A percentile compares a stretch with the other conserved stretches of the same genome.
phyloP scores from a whole-genome alignment of 1,284 basidiomycete species.

The Cryptococcus sp. region DNA sequence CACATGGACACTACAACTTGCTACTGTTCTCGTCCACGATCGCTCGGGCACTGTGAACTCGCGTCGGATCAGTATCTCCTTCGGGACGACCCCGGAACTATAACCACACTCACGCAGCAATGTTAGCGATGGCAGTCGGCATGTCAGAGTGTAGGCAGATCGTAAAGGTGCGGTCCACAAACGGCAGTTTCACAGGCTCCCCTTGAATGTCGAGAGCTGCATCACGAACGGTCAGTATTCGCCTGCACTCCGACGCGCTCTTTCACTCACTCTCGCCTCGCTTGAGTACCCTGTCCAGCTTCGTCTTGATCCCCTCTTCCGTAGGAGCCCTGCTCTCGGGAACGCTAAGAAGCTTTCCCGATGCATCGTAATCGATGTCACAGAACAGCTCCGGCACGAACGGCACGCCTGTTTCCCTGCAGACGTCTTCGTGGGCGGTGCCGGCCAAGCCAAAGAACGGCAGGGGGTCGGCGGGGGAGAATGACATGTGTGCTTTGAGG shows the following conservation, averaged over 20 bases:
- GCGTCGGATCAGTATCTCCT: not conserved
- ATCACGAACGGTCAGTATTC: not conserved
- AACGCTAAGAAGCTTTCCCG: not conserved
- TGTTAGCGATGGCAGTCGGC: slow-evolving; percentile 1
- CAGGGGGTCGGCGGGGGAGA: not conserved
- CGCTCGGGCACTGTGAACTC: not conserved
- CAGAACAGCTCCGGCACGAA: not conserved
- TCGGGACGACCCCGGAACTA: not conserved
- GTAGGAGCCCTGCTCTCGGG: not conserved
- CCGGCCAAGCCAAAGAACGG: slow-evolving; percentile 3
- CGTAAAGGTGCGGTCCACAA: not conserved
- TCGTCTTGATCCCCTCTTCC: not conserved
- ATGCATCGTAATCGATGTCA: not conserved
- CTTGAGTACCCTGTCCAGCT: not conserved
- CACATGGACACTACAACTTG: too few species aligned
- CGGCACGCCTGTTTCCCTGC: not conserved
- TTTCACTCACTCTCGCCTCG: not conserved
- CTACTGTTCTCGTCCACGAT: not conserved
- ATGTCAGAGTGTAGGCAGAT: slow-evolving; percentile 1
- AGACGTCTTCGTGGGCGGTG: not conserved
- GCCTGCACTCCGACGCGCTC: not conserved
- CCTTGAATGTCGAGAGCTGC: not conserved
- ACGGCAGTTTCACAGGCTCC: not conserved
- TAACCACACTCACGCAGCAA: not conserved
- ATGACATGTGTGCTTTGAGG: not conserved